Percentiles rank a stretch among this genome's conserved stretches.
phyloP scores from a whole-genome alignment of 495 filamentous ascomycete genomes.

The Lophium mytilinum region DNA sequence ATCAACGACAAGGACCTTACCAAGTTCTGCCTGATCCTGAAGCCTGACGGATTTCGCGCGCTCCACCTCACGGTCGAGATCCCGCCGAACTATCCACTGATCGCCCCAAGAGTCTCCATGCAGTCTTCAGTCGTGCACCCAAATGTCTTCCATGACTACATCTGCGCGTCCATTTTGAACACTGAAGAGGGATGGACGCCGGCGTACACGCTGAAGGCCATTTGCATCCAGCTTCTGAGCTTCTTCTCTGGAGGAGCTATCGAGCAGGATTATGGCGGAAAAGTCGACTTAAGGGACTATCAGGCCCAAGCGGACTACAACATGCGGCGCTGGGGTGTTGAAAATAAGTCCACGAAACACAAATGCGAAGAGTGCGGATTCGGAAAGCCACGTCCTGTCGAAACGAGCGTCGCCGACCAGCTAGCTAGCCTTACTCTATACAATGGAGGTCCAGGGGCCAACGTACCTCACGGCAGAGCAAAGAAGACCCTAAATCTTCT shows the following conservation, averaged over 20 bases:
- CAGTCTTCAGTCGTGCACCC: constrained; percentile 47
- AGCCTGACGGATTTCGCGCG: constrained; percentile 24
- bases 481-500: not conserved
- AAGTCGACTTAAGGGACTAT: not conserved
- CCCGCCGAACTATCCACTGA: constrained; percentile 42
- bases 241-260: constrained; percentile 49
- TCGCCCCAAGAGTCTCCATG: constrained; percentile 38
- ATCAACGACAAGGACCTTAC: constrained; percentile 32
- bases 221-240: constrained; percentile 49
- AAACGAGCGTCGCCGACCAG: not conserved
- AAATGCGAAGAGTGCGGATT: not conserved
- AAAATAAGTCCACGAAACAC: not conserved
- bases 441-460: not conserved
- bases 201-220: constrained; percentile 45
- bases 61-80: constrained; percentile 36
- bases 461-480: not conserved
- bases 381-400: not conserved
- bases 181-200: constrained; percentile 37
- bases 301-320: not conserved
- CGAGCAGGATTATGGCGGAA: constrained; percentile 33
- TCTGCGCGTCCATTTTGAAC: constrained; percentile 44
- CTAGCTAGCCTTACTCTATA: not conserved
- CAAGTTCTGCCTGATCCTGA: constrained; percentile 35
- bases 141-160: constrained; percentile 42
- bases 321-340: constrained; percentile 1